Conservation (phyloP, 2,329 filamentous ascomycete genomes). For the Fusarium beomiforme region DNA sequence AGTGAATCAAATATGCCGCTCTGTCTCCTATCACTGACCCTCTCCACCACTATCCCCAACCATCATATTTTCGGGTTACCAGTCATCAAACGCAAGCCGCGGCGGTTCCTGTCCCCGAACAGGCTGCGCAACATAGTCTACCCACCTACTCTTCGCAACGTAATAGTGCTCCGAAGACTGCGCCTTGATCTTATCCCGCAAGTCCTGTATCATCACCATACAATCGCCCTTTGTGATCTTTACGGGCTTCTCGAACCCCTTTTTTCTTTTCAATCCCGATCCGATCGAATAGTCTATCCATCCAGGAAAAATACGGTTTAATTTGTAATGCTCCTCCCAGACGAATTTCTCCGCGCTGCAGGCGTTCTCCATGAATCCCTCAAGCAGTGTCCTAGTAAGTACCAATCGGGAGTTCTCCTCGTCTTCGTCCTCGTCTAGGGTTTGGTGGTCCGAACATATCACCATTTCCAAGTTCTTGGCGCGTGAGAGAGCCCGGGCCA, state of each 20-base stretch:
- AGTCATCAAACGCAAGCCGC: background rate
- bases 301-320: fast-evolving
- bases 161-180: background rate
- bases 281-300: fast-evolving
- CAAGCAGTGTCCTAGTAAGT: fast-evolving
- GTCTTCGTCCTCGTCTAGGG: fast-evolving
- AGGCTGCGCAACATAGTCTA: background rate
- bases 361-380: background rate
- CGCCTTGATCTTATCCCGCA: fast-evolving
- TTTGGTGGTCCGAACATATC: background rate
- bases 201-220: background rate
- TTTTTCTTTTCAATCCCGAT: background rate
- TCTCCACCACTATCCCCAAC: fast-evolving
- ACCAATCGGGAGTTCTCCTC: fast-evolving
- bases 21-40: fast-evolving
- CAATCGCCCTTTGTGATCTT: fast-evolving
- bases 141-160: background rate
- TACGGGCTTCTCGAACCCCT: fast-evolving
- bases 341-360: background rate
- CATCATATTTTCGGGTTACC: fast-evolving
- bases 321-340: background rate
- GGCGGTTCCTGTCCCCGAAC: background rate
- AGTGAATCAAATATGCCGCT: fast-evolving
- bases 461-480: background rate
- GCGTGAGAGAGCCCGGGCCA: background rate